Percentiles rank a stretch among this genome's conserved stretches.
Conservation (phyloP, 352 stramenopile species). For the Pythium insidiosum region DNA sequence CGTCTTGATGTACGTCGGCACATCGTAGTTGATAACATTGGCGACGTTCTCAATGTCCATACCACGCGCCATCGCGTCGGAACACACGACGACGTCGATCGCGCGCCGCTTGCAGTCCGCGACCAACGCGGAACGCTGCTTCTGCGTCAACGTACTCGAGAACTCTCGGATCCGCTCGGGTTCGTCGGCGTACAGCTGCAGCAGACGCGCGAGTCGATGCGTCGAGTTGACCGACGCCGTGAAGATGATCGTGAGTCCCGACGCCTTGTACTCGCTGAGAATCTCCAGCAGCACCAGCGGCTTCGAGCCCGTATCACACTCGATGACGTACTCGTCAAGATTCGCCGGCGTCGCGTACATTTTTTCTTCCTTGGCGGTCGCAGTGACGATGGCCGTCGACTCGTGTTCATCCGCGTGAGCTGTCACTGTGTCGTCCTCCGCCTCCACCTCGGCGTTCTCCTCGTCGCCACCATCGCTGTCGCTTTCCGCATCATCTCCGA, state of each 20-base stretch:
- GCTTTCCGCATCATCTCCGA: conserved; percentile 23
- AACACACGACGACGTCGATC: conserved; percentile 84
- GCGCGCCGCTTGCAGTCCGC: conserved; percentile 61
- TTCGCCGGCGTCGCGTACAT: conserved; percentile 77
- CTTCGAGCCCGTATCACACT: conserved; percentile 93
- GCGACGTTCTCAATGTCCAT: conserved; percentile 91
- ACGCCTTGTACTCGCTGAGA: conserved; percentile 67
- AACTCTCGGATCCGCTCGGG: conserved; percentile 67
- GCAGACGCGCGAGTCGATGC: conserved; percentile 90
- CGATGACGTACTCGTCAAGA: conserved; percentile 85
- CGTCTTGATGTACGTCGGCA: conserved; percentile 88
- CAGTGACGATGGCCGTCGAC: conserved; percentile 7
- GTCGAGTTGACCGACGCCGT: conserved; percentile 95
- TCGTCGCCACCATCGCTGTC: conserved; percentile 18
- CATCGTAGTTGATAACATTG: conserved; percentile 94
- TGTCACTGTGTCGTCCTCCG: neutral
- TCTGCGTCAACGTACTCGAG: conserved; percentile 74
- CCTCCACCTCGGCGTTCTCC: conserved; percentile 12
- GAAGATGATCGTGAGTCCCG: conserved; percentile 90
- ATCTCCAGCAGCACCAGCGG: conserved; percentile 92
- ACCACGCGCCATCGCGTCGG: conserved; percentile 89
- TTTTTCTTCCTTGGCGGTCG: conserved; percentile 32
- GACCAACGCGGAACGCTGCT: conserved; percentile 66
- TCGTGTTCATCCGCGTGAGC: conserved; percentile 15
- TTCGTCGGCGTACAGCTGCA: conserved; percentile 82